These are phyloP conservation scores for Esteya vermicola DNA, from an alignment of 2,329 filamentous ascomycete species.

Conservation along the genomic window DNA sequence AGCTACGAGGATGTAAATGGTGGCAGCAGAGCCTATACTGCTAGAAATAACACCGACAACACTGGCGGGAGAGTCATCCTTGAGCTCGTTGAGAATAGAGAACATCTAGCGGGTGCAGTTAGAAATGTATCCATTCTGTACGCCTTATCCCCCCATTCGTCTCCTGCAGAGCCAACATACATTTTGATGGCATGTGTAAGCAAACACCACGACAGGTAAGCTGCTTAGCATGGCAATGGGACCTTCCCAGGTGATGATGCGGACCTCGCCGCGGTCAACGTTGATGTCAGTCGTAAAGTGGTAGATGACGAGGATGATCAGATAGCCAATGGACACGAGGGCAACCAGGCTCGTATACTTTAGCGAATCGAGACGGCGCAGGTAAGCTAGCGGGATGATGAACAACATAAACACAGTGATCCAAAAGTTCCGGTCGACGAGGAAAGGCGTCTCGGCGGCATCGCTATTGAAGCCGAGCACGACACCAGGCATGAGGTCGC, in stretches of 20 bases:
- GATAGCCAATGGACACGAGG: conserved; percentile 82
- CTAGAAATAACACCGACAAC: conserved; percentile 66
- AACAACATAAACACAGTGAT: conserved; percentile 95
- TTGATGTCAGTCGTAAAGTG: conserved; percentile 76
- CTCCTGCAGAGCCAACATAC: too few species aligned
- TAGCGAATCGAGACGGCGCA: conserved; percentile 81
- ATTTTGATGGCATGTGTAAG: conserved; percentile 99
- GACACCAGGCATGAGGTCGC: conserved; percentile 94
- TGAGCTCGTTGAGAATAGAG: conserved; percentile 90
- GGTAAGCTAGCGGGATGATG: conserved; percentile 86
- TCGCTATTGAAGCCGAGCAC: conserved; percentile 62
- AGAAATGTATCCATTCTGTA: too few species aligned
- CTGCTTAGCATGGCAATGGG: conserved; percentile 67
- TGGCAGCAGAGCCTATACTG: conserved; percentile 79
- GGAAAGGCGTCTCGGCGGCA: conserved; percentile 51
- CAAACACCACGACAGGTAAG: conserved; percentile 91
- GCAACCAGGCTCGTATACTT: conserved; percentile 95
- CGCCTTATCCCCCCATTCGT: too few species aligned
- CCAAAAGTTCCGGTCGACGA: conserved; percentile 91
- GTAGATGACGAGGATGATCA: conserved; percentile 84
- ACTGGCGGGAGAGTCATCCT: conserved; percentile 62
- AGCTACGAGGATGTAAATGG: conserved; percentile 78
- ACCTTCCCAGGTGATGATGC: conserved; percentile 65
- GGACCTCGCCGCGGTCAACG: conserved; percentile 56
- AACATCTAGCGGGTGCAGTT: conserved; percentile 76